A percentile compares a stretch with the other conserved stretches of the same genome.
Evolutionary conservation across 2,329 filamentous ascomycete species (phyloP).

Genomic region (Fusarium illudens): DNA sequence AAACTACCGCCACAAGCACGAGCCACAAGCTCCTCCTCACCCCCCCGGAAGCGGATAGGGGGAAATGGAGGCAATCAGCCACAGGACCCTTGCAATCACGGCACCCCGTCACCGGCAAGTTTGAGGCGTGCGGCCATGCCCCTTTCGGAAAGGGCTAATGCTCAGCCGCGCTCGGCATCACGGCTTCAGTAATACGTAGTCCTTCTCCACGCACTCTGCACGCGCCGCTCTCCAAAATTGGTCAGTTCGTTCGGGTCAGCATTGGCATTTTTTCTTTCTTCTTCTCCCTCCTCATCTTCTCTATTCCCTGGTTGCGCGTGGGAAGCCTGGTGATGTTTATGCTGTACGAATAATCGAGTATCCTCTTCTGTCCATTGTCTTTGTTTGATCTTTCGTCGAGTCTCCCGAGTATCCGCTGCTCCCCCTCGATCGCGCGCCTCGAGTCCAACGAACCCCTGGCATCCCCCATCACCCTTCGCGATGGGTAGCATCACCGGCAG

Average conservation of each 20-base stretch:
- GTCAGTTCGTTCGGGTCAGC: conserved; percentile 31
- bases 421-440: neutral
- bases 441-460: conserved; percentile 12
- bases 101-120: conserved; percentile 15
- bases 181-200: conserved; percentile 42
- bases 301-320: conserved; percentile 15
- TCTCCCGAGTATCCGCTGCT: neutral
- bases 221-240: conserved; percentile 41
- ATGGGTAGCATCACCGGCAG: conserved; percentile 55
- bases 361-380: conserved; percentile 4
- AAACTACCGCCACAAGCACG: conserved; percentile 1
- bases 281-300: neutral
- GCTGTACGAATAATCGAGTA: conserved; percentile 29
- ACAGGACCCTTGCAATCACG: conserved; percentile 38
- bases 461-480: conserved; percentile 11
- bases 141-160: conserved; percentile 29
- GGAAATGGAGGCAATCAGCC: conserved; percentile 29
- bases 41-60: conserved; percentile 17
- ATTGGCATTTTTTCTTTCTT: conserved; percentile 10
- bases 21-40: neutral
- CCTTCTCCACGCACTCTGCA: conserved; percentile 42
- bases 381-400: neutral
- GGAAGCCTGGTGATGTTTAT: conserved; percentile 31
- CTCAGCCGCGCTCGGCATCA: conserved; percentile 44
- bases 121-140: conserved; percentile 23